Evolutionary conservation across 208 protist genomes (phyloP), one percentile per base, ranked within the genome.

Genomic region (Acanthamoeba lenticulata): DNA sequence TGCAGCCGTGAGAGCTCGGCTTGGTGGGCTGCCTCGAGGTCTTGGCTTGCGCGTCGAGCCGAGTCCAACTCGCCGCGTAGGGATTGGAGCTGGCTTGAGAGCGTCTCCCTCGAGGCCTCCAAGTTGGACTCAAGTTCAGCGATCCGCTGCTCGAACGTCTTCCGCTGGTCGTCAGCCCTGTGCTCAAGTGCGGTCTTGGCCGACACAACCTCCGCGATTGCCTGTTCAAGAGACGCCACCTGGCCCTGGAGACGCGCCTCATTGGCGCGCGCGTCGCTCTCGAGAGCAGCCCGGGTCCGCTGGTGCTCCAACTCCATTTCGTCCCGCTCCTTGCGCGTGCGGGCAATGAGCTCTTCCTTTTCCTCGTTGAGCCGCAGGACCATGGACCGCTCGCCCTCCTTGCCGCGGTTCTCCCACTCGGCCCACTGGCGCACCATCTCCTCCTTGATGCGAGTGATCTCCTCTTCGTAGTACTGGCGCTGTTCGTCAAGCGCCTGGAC

Each of bases 331-430:
- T 36, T 52, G 32, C 52, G 44, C 81, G 52, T 15, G 34, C 49
- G 44, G 34, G 81, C 44, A n/a, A 90, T 90, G 19, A 90, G 27
- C 47, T 90, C 52, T n/a, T 90, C 81, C 81, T 90, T 90, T 44
- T 90, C 81, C 47, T 67, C 81, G 81, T 81, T 81, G 69, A 81
- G 69, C 69, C 38, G 29, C 3, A 81, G 69, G 9, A 81, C 44
- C 69, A 81, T 81, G 69, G 32, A 15, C 69, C 69, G 69, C 69
- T 81, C 69, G 36, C 42, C 81, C 36, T 90, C 44, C n/a, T 36
- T 55, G 49, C 52, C 49, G 42, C 21, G 52, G 44, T 36, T 42
- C 32, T 55, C 81, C 81, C 52, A 65, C 44, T 90, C 81, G 0
- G 1, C 81, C 52, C 81, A 67, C 52, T 90, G 81, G 40, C 81